A percentile compares a stretch with the other conserved stretches of the same genome.
phyloP scores from a whole-genome alignment of 2,329 filamentous ascomycete genomes.

The Pestalotiopsis sp. region DNA sequence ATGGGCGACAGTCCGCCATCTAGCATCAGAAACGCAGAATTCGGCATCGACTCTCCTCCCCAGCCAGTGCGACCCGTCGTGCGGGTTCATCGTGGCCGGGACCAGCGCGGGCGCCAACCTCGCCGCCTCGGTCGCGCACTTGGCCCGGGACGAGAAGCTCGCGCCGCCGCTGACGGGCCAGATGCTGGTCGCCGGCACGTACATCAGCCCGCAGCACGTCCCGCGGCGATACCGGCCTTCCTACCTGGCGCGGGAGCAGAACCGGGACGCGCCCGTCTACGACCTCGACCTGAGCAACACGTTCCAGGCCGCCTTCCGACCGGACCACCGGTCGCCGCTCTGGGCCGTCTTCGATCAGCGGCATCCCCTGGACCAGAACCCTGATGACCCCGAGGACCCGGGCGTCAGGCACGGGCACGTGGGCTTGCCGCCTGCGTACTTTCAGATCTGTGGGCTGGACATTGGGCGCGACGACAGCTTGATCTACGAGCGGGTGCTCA shows the following conservation, averaged over 20 bases:
- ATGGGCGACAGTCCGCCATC: constrained; percentile 59
- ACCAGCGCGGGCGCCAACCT: constrained; percentile 8
- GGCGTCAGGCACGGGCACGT: constrained; percentile 2
- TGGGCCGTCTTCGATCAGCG: constrained; percentile 12
- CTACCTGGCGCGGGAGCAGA: constrained; percentile 11
- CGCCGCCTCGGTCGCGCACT: constrained; percentile 15
- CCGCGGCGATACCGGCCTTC: not conserved
- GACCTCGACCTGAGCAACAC: not conserved
- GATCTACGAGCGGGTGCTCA: constrained; percentile 12
- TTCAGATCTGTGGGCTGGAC: constrained; percentile 12
- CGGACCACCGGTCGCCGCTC: constrained; percentile 1
- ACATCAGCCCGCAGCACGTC: not conserved
- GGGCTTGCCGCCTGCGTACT: constrained; percentile 10
- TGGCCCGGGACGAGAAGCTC: constrained; percentile 16
- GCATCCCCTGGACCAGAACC: not conserved
- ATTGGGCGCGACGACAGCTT: constrained; percentile 11
- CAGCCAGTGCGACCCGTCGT: not conserved
- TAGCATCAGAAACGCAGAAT: not conserved
- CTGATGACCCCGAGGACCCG: not conserved
- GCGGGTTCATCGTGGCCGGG: constrained; percentile 11
- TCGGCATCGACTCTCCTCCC: not conserved
- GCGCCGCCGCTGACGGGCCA: constrained; percentile 18
- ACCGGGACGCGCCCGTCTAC: constrained; percentile 4
- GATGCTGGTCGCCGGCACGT: constrained; percentile 13
- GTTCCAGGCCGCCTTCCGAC: not conserved